phyloP scores from a whole-genome alignment of 495 filamentous ascomycete genomes.

The Tetracladium marchalianum region DNA sequence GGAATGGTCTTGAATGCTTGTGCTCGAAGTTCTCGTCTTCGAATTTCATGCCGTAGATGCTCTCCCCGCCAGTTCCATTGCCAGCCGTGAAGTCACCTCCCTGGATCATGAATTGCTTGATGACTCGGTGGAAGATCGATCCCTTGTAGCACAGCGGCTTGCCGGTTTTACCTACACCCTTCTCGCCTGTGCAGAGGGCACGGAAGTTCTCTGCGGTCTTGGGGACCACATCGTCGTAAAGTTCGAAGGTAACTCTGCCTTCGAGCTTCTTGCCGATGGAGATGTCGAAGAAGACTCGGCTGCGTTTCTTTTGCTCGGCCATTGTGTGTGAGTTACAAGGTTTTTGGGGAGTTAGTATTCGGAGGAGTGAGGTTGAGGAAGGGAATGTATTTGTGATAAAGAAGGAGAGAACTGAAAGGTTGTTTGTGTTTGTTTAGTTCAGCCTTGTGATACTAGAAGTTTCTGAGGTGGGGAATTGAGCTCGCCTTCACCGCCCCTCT shows the following conservation, averaged over 20 bases:
- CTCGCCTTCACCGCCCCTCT: not conserved
- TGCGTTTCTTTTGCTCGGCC: slow-evolving; percentile 31
- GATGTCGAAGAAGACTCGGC: slow-evolving; percentile 84
- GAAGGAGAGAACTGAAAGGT: no score
- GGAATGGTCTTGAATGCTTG: slow-evolving; percentile 90
- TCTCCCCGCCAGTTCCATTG: slow-evolving; percentile 94
- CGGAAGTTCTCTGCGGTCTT: slow-evolving; percentile 97
- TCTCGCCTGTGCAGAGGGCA: slow-evolving; percentile 85
- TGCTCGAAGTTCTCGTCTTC: slow-evolving; percentile 92
- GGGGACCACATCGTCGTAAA: slow-evolving; percentile 85
- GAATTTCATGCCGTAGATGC: slow-evolving; percentile 97
- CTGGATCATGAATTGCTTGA: slow-evolving; percentile 98
- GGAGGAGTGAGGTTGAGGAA: not conserved
- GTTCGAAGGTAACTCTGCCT: slow-evolving; percentile 72
- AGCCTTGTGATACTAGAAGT: no score
- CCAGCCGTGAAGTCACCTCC: slow-evolving; percentile 94
- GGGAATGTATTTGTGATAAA: no score
- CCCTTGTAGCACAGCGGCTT: slow-evolving; percentile 89
- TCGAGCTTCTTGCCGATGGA: slow-evolving; percentile 59
- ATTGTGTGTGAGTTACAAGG: slow-evolving; percentile 2
- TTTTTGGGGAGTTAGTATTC: not conserved
- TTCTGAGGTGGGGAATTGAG: not conserved
- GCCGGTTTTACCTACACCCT: slow-evolving; percentile 72
- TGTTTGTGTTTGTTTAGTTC: no score
- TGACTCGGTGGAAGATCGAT: slow-evolving; percentile 89